Evolutionary conservation across 352 stramenopile species (phyloP).

Genomic region (Phytophthora nicotianae): DNA sequence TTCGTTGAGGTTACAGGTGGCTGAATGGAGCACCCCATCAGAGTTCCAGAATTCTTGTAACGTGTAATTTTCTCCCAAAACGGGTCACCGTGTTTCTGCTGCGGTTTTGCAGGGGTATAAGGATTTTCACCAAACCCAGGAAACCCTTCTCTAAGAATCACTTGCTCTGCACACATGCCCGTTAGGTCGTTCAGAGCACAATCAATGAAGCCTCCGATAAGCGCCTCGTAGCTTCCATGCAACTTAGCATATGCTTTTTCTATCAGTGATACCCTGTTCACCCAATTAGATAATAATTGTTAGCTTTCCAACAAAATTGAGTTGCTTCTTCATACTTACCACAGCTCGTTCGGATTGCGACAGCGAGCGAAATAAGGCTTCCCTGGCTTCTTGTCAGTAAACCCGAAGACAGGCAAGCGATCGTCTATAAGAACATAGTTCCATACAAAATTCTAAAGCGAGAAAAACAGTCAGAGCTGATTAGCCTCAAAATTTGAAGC

Average conservation of each 20-base stretch:
- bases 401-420: constrained; percentile 83
- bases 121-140: constrained; percentile 79
- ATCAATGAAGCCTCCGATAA: constrained; percentile 92
- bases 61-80: constrained; percentile 84
- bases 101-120: constrained; percentile 45
- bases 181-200: constrained; percentile 91
- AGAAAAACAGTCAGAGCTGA: not conserved
- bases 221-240: constrained; percentile 86
- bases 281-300: not conserved
- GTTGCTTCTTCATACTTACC: constrained; percentile 38
- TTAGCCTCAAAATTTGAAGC: not conserved
- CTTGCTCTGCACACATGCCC: constrained; percentile 87
- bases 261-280: constrained; percentile 80
- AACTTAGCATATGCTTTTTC: constrained; percentile 95
- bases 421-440: constrained; percentile 94
- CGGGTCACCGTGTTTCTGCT: constrained; percentile 56
- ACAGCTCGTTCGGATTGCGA: constrained; percentile 87
- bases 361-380: constrained; percentile 87
- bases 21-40: constrained; percentile 94
- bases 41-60: constrained; percentile 82
- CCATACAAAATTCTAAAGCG: constrained; percentile 83
- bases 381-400: constrained; percentile 75
- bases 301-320: not conserved
- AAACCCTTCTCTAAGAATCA: constrained; percentile 86
- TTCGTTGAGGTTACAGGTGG: constrained; percentile 63